Percentiles rank a stretch among this genome's conserved stretches.
These are phyloP conservation scores for Amylocystis lapponica DNA, from an alignment of 768 basidiomycete genomes.

Conservation along the genomic window DNA sequence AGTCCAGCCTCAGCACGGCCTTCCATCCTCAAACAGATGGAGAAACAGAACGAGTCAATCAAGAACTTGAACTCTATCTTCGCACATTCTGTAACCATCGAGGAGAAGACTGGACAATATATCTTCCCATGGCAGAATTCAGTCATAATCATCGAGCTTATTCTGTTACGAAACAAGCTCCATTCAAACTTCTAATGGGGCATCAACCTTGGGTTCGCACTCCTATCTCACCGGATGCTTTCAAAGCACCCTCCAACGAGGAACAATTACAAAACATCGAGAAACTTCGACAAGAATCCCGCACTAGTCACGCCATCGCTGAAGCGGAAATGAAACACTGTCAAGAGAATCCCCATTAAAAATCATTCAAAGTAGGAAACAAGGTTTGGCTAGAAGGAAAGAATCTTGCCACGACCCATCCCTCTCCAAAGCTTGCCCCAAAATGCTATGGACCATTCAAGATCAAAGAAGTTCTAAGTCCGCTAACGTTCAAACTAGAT, in stretches of 20 bases:
- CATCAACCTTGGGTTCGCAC: constrained; percentile 15
- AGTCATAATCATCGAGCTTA: constrained; percentile 29
- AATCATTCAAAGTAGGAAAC: constrained; percentile 12
- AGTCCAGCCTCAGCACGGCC: constrained; percentile 31
- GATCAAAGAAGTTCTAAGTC: constrained; percentile 18
- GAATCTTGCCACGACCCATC: constrained; percentile 19
- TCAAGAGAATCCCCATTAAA: constrained; percentile 10
- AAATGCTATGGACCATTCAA: constrained; percentile 21
- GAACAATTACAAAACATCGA: constrained; percentile 17
- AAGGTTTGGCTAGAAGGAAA: constrained; percentile 23
- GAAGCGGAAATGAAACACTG: constrained; percentile 22
- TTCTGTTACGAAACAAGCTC: constrained; percentile 22
- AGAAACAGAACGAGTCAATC: constrained; percentile 36
- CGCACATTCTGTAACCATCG: constrained; percentile 26
- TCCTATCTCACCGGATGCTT: background rate
- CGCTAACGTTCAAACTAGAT: constrained; percentile 16
- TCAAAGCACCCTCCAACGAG: constrained; percentile 8
- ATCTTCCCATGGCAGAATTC: constrained; percentile 29
- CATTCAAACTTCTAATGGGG: constrained; percentile 27
- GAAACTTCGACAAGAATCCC: constrained; percentile 7
- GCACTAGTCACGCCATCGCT: constrained; percentile 11
- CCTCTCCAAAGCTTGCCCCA: constrained; percentile 21
- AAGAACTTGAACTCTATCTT: constrained; percentile 35
- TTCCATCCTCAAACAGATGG: constrained; percentile 41
- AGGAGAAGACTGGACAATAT: constrained; percentile 30